These are phyloP conservation scores for Ogataea neopini DNA, from an alignment of 805 yeast species.

Conservation along the genomic window DNA sequence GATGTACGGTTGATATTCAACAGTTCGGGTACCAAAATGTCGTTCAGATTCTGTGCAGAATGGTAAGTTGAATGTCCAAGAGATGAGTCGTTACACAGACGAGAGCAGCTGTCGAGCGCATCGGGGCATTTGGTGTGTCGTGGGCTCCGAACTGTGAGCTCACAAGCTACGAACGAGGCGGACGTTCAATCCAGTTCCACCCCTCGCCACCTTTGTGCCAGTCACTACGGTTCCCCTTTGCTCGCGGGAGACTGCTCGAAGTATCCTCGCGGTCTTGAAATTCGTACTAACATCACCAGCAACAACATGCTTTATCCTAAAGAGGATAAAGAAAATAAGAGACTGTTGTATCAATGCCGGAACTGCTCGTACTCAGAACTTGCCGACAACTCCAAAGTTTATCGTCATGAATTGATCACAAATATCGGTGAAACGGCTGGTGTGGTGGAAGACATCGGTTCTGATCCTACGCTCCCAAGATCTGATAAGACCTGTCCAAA, in stretches of 20 bases:
- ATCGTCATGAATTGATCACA: constrained; percentile 88
- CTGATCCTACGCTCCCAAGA: constrained; percentile 97
- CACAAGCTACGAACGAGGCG: too few species aligned
- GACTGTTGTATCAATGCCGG: constrained; percentile 87
- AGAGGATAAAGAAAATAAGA: constrained; percentile 80
- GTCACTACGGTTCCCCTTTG: too few species aligned
- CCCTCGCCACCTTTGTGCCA: too few species aligned
- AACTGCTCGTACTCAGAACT: constrained; percentile 92
- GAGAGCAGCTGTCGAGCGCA: too few species aligned
- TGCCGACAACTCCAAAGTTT: constrained; percentile 85
- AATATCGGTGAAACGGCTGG: constrained; percentile 96
- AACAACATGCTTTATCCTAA: constrained; percentile 98
- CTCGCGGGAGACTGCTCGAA: too few species aligned
- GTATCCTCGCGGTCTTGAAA: not conserved
- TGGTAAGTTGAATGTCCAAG: constrained; percentile 41
- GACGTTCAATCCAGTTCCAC: too few species aligned
- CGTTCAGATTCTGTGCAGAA: constrained; percentile 93
- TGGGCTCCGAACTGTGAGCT: too few species aligned
- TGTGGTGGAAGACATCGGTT: constrained; percentile 91
- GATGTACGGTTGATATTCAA: too few species aligned
- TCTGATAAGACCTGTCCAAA: constrained; percentile 91
- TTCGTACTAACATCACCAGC: constrained; percentile 35
- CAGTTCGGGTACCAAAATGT: constrained; percentile 35
- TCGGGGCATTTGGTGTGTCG: too few species aligned
- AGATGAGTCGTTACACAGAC: not conserved